Evolutionary conservation across 371 early-diverging fungal genomes (phyloP), one percentile per base, ranked within the genome.

Genomic region (Blakeslea trispora): DNA sequence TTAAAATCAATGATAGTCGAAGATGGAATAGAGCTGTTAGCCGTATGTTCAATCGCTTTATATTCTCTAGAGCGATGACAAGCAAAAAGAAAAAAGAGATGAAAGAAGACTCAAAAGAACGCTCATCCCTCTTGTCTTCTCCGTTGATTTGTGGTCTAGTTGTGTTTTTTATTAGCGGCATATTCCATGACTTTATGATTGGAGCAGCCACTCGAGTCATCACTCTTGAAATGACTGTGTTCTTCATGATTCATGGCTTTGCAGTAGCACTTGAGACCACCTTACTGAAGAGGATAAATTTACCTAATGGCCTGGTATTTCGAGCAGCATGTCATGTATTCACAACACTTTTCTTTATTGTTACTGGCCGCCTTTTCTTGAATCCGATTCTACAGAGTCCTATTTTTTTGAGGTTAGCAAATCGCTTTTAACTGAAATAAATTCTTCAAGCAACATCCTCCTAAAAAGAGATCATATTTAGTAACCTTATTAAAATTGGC

Each of bases 141-240:
- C 47, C 39, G 0, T 52, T 17, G 0, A n/a, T 28, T 21, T 52
- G 19, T 32, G 63, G 63, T 1, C 31, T 62, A 19, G 31, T 56
- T 3, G 32, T 57, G 17, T 62, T 62, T 37, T 15, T 45, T 14
- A 23, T 57, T 0, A 62, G 63, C 19, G 63, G 63, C 1, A 18
- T 62, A 2, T 34, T 57, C 2, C 63, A 62, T 28, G 63, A 62
- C 35, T 62, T 62, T 11, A 62, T 62, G 63, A 57, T 62, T 37
- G 49, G 52, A 0, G 63, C 63, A 3, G 57, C 40, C 3, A 44
- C 63, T 22, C 32, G 63, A 9, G 41, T 41, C 41, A 45, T 62
- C 11, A 62, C 63, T 0, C 46, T 56, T 44, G 63, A 62, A 53
- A 11, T 62, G 14, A 62, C 63, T 5, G 22, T 24, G 3, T 62